Percentiles rank a stretch among this genome's conserved stretches.
phyloP scores from a whole-genome alignment of 768 basidiomycete genomes.

The Phanerochaete carnosa region DNA sequence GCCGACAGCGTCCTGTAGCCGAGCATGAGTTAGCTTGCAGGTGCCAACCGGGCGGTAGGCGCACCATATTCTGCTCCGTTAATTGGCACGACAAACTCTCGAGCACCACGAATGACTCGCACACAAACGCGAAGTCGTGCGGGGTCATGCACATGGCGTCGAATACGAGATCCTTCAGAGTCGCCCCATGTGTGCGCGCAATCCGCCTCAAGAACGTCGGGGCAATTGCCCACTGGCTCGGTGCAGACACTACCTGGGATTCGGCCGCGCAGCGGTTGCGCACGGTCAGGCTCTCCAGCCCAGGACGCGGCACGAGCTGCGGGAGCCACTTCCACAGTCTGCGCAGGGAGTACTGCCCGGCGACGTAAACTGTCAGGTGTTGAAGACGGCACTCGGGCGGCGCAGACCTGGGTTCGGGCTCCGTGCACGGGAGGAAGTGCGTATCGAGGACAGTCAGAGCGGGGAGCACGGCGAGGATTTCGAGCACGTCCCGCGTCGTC shows the following conservation, averaged over 20 bases:
- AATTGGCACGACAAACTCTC: not conserved
- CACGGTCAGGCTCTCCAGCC: not conserved
- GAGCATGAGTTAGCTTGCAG: not conserved
- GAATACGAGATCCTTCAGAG: not conserved
- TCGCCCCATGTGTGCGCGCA: not conserved
- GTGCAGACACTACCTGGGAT: not conserved
- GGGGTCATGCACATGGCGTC: not conserved
- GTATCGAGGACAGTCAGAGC: conserved; percentile 60
- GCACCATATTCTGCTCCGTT: not conserved
- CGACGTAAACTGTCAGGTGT: not conserved
- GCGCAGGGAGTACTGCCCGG: not conserved
- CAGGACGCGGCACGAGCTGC: conserved; percentile 35
- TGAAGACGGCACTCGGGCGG: not conserved
- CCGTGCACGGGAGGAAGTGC: conserved; percentile 41
- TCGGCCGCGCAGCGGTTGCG: not conserved
- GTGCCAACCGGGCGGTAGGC: not conserved
- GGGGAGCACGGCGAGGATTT: conserved; percentile 57
- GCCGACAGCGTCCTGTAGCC: not conserved
- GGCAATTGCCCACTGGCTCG: not conserved
- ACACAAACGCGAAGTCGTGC: not conserved
- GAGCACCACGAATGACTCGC: not conserved
- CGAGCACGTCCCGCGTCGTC: conserved; percentile 49
- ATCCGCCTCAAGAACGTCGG: not conserved
- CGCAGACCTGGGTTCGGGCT: not conserved
- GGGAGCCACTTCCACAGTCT: conserved; percentile 52